phyloP scores from a whole-genome alignment of 2,329 filamentous ascomycete genomes.

The Exophiala sp. region DNA sequence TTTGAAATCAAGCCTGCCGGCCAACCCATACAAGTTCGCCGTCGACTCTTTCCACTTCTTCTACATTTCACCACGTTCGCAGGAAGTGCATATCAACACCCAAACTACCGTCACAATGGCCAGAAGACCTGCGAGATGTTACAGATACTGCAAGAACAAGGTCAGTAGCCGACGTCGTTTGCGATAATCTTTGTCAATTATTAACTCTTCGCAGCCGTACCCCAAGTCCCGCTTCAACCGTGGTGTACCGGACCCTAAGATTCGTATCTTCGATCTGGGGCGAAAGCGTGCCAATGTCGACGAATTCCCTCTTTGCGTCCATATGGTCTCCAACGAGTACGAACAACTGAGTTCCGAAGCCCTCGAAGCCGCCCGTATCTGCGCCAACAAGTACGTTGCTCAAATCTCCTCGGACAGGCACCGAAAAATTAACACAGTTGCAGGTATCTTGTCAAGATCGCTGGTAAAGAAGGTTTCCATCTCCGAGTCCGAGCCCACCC shows the following conservation, averaged over 20 bases:
- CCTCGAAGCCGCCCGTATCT: conserved; percentile 99
- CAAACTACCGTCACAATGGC: conserved; percentile 78
- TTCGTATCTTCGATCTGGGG: conserved; percentile 98
- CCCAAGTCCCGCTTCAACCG: conserved; percentile 99
- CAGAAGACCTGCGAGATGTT: conserved; percentile 98
- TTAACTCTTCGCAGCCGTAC: conserved; percentile 61
- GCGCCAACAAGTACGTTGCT: conserved; percentile 85
- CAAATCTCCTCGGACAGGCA: conserved; percentile 2
- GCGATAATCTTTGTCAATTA: background rate
- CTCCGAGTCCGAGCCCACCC: conserved; percentile 80
- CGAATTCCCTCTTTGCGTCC: conserved; percentile 98
- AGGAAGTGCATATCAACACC: conserved; percentile 42
- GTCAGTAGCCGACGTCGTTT: conserved; percentile 52
- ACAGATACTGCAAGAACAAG: conserved; percentile 99
- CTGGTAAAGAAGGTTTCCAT: conserved; percentile 67
- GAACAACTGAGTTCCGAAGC: conserved; percentile 99
- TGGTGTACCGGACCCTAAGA: conserved; percentile 78
- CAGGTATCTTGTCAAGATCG: conserved; percentile 62
- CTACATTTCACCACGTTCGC: conserved; percentile 38
- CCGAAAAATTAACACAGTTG: conserved; percentile 10
- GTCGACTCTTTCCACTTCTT: conserved; percentile 7
- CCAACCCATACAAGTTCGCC: conserved; percentile 4
- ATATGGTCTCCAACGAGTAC: conserved; percentile 99
- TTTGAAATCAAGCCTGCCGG: conserved; percentile 4
- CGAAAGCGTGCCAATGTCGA: conserved; percentile 98